Percentiles rank a stretch among this genome's conserved stretches.
These are phyloP conservation scores for Xylariaceae sp. DNA, from an alignment of 2,329 filamentous ascomycete genomes.

Conservation along the genomic window DNA sequence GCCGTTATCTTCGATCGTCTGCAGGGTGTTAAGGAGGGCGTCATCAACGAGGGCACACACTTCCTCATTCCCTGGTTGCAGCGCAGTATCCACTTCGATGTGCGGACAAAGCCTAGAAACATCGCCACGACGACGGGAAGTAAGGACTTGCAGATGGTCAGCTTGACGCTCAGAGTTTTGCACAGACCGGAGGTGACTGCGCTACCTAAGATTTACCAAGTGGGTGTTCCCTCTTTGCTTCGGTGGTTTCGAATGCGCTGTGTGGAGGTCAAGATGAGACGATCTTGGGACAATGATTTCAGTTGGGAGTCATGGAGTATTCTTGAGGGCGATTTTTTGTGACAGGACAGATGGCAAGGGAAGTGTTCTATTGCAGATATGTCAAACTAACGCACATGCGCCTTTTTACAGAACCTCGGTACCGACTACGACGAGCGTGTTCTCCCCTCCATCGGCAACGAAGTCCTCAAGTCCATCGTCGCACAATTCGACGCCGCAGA, in stretches of 20 bases:
- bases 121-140: slow-evolving; percentile 95
- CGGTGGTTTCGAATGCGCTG: too few relatives aligned
- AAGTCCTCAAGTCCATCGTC: slow-evolving; percentile 97
- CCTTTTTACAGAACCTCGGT: slow-evolving; percentile 72
- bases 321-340: too few relatives aligned
- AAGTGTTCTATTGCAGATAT: neutral
- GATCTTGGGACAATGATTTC: too few relatives aligned
- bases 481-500: slow-evolving; percentile 98
- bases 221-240: slow-evolving; percentile 39
- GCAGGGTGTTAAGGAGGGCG: slow-evolving; percentile 84
- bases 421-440: slow-evolving; percentile 98
- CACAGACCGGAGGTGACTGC: slow-evolving; percentile 90
- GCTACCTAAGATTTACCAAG: slow-evolving; percentile 97
- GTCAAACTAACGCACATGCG: slow-evolving; percentile 2
- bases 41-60: slow-evolving; percentile 94
- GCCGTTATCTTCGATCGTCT: slow-evolving; percentile 98
- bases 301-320: too few relatives aligned
- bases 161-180: slow-evolving; percentile 89
- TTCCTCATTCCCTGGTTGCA: slow-evolving; percentile 96
- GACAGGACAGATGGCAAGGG: too few relatives aligned
- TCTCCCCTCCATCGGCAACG: slow-evolving; percentile 96
- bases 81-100: slow-evolving; percentile 90
- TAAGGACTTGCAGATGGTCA: slow-evolving; percentile 99
- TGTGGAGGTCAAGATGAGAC: too few relatives aligned
- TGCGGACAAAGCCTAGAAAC: slow-evolving; percentile 93